A percentile compares a stretch with the other conserved stretches of the same genome.
Conservation (phyloP, 2,329 filamentous ascomycete genomes). For the Botrytis squamosa region DNA sequence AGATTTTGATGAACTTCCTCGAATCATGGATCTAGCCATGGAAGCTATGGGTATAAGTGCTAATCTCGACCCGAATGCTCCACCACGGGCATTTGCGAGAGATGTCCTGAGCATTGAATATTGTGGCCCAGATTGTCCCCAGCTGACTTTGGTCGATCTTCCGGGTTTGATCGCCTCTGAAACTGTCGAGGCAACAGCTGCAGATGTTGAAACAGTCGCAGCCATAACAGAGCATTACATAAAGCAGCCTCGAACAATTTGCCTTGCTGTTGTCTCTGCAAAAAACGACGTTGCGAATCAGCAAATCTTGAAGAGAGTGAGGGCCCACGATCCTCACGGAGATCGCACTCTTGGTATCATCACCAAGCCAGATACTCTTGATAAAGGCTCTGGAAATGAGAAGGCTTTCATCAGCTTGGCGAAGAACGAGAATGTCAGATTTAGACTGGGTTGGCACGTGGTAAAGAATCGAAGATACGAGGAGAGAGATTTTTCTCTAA, state of each 20-base stretch:
- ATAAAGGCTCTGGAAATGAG: constrained; percentile 41
- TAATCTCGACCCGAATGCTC: background rate
- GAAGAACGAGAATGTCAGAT: constrained; percentile 43
- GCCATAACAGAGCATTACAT: constrained; percentile 44
- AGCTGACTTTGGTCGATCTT: constrained; percentile 40
- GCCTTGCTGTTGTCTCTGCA: constrained; percentile 48
- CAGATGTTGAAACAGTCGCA: constrained; percentile 35
- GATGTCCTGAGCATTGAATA: constrained; percentile 37
- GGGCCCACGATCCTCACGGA: constrained; percentile 39
- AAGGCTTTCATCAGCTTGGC: constrained; percentile 41
- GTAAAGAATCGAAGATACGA: constrained; percentile 47
- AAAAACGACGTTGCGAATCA: constrained; percentile 46
- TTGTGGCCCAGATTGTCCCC: constrained; percentile 31
- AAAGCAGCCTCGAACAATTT: constrained; percentile 44
- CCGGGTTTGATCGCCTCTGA: constrained; percentile 38
- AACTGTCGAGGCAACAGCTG: constrained; percentile 32
- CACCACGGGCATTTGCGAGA: constrained; percentile 29
- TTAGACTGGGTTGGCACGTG: constrained; percentile 51
- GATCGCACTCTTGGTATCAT: constrained; percentile 47
- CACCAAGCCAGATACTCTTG: constrained; percentile 47
- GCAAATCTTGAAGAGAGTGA: constrained; percentile 42
- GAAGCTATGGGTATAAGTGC: constrained; percentile 31
- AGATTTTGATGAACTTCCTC: constrained; percentile 34
- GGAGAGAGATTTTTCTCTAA: constrained; percentile 37
- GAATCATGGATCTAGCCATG: constrained; percentile 36